Conservation (phyloP, 305 asterid genomes). For the Caryopteris hybrid region DNA sequence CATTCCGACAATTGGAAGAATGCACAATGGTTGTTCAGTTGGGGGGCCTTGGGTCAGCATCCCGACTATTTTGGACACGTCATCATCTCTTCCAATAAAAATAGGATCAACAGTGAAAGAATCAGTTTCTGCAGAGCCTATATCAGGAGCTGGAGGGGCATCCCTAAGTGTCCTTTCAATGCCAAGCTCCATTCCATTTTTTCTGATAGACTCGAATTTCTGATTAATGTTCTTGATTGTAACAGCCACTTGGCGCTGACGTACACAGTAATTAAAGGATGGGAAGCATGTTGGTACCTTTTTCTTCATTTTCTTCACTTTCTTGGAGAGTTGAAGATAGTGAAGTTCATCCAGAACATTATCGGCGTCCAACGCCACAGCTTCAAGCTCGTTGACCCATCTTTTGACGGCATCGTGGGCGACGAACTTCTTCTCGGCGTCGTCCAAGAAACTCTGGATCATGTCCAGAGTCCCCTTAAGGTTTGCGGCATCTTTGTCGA, state of each 20-base stretch:
- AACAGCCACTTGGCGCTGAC: background rate
- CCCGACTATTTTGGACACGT: no score
- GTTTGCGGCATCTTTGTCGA: no score
- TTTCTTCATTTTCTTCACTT: background rate
- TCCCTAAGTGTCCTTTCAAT: background rate
- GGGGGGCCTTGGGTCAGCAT: no score
- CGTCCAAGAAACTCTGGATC: conserved; percentile 11
- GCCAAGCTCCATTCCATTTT: no score
- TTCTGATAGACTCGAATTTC: no score
- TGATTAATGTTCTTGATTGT: conserved; percentile 11
- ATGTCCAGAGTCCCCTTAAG: background rate
- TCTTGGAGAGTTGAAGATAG: background rate
- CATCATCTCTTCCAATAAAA: no score
- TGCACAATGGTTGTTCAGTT: no score
- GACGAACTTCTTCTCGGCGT: no score
- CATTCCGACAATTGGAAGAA: no score
- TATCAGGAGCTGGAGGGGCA: background rate
- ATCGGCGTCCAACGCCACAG: background rate
- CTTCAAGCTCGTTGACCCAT: conserved; percentile 7
- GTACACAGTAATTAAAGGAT: background rate
- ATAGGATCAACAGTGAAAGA: background rate
- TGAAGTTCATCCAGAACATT: no score
- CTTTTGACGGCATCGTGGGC: no score
- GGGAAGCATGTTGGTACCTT: background rate
- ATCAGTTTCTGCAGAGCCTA: background rate